Evolutionary conservation across 441 rosid species (phyloP), one percentile per base, ranked within the genome.

Genomic region (Pelargonium exstipulatum): DNA sequence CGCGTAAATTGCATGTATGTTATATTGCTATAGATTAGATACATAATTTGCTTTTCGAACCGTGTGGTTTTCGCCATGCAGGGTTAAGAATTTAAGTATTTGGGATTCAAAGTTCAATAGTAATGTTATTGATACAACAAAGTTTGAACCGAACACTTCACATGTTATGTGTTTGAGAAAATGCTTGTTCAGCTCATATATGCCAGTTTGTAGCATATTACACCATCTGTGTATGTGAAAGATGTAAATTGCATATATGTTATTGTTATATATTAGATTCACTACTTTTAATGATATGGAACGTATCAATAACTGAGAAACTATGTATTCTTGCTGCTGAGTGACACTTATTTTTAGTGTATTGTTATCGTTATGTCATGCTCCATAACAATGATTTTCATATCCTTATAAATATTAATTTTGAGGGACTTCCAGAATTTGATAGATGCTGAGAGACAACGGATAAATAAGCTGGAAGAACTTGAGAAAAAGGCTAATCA

Each of bases 401-500:
- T 60, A 20, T 22, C 7, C 63, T 60, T 10, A 16, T 51, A 51
- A 5, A 6, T n/a, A 5, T 51, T 51, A 51, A 51, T n/a, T 51
- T 51, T 5, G 58, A 51, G 58, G 20, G 8, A 37, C 71, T 77
- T 67, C 32, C 80, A 90, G 95, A 84, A 82, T 74, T 76, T 90
- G 79, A 87, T 81, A 67, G 88, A 90, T 66, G 84, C 83, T 5
- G 99, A 95, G 76, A 81, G 85, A 76, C 73, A 85, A 55, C 82
- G 99, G 71, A 78, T 91, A 42, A 80, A 82, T 71, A 78, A 84
- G 49, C 65, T 80, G 86, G 91, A 93, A 75, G 96, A 93, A 76
- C 73, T 91, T 0, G 90, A 89, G 57, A 86, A 92, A 67, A 93
- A 85, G 74, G 92, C 95, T 35, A 82, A 88, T 69, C 62, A 87